These are phyloP conservation scores for Fomitiporia mediterranea DNA, from an alignment of 1,284 basidiomycete species.

Conservation along the genomic window DNA sequence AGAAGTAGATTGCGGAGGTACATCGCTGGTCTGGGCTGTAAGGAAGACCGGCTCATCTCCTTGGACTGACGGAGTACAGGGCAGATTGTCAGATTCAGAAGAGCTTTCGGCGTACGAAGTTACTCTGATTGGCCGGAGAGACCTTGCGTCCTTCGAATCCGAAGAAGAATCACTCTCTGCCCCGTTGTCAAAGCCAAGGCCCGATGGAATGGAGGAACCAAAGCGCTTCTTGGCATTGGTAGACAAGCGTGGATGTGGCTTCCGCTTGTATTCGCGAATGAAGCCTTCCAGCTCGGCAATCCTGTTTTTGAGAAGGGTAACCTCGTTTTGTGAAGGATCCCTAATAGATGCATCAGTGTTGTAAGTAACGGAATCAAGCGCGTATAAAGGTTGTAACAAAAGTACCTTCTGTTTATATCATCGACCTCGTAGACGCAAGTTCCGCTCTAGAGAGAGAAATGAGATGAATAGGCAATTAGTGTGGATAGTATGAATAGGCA, in stretches of 20 bases:
- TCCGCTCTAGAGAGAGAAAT: constrained; percentile 29
- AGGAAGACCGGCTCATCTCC: constrained; percentile 8
- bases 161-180: constrained; percentile 1
- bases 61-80: constrained; percentile 4
- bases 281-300: constrained; percentile 42
- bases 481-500: neutral
- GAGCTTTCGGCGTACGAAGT: neutral
- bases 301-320: constrained; percentile 33
- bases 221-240: neutral
- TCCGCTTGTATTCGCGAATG: constrained; percentile 33
- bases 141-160: neutral
- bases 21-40: neutral
- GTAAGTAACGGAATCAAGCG: neutral
- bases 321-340: constrained; percentile 26
- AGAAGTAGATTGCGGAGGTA: neutral
- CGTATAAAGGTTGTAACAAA: neutral
- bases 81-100: constrained; percentile 3
- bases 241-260: constrained; percentile 23
- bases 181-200: constrained; percentile 2
- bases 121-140: neutral
- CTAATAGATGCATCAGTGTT: neutral
- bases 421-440: constrained; percentile 42
- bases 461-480: neutral
- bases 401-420: constrained; percentile 31
- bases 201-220: neutral